Evolutionary conservation across 257 asterid species (phyloP), one percentile per base, ranked within the genome.

Genomic region (Nicotiana obtusifolia): DNA sequence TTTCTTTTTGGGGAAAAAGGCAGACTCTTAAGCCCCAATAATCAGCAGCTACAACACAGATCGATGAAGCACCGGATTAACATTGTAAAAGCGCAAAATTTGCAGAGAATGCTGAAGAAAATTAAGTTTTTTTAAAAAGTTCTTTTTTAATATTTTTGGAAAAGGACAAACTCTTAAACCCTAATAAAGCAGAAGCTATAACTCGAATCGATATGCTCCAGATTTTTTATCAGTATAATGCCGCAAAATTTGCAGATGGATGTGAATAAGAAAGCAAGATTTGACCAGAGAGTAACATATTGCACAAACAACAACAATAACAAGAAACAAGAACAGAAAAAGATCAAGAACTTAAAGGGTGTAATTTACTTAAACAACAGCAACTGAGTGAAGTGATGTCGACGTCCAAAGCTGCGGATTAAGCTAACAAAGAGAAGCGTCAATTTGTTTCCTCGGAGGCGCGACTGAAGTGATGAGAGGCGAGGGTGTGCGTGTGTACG

Each of bases 91-190:
- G 1, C 17, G 19, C 19, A 68, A 35, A 35, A 54, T 54, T 53
- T 54, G 60, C 20, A 54, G n/a, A 54, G 8, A 53, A 53, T 19
- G 28, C 28, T 35, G 57, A 69, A 22, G 57, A 71, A 60, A 62
- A 24, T 62, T 62, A 22, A 49, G n/a, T n/a, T n/a, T n/a, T n/a
- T n/a, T n/a, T n/a, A n/a, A n/a, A n/a, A 10, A 3, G 5, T 49
- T 11, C 16, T 37, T 14, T 13, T 37, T 19, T 19, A 67, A 35
- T 67, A 52, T 19, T 67, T 41, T 10, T 4, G n/a, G n/a, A 41
- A 69, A 69, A 7, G 77, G 59, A 6, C 24, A 69, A 71, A 41
- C 41, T 73, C 79, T 47, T 22, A 73, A 73, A 73, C 79, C 79
- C 79, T 73, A 73, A 53, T 41, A 37, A 60, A 41, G 6, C 57